These are phyloP conservation scores for Clathrospora elynae DNA, from an alignment of 2,329 filamentous ascomycete species.

Conservation along the genomic window DNA sequence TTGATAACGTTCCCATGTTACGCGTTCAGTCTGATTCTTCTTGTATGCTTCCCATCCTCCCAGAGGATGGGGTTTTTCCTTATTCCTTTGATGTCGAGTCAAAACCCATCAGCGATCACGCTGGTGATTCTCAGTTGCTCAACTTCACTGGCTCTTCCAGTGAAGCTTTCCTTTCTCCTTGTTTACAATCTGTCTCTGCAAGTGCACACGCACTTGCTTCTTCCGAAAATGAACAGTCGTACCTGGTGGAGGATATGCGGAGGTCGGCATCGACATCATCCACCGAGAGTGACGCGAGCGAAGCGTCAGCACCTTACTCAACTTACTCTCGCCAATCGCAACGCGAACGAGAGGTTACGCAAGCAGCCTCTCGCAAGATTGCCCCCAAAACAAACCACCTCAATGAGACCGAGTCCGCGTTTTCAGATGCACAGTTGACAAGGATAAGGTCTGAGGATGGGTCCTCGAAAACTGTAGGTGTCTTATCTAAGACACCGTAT, in stretches of 20 bases:
- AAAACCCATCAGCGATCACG: slow-evolving; percentile 39
- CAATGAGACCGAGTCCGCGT: slow-evolving; percentile 37
- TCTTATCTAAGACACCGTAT: slow-evolving; percentile 59
- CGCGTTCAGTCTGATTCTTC: slow-evolving; percentile 51
- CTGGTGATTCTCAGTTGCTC: slow-evolving; percentile 42
- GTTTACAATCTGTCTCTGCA: slow-evolving; percentile 34
- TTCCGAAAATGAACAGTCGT: slow-evolving; percentile 35
- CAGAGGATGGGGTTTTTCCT: slow-evolving; percentile 44
- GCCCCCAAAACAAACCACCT: slow-evolving; percentile 51
- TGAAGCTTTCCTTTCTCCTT: slow-evolving; percentile 44
- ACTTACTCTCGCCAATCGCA: slow-evolving; percentile 54
- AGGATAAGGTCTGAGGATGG: slow-evolving; percentile 59
- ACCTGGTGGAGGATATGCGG: slow-evolving; percentile 56
- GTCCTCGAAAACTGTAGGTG: slow-evolving; percentile 59
- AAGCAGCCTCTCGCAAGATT: slow-evolving; percentile 56
- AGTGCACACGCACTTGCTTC: slow-evolving; percentile 44
- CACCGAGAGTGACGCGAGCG: slow-evolving; percentile 49
- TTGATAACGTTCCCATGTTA: slow-evolving; percentile 52
- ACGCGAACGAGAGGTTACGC: slow-evolving; percentile 56
- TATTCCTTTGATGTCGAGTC: slow-evolving; percentile 44
- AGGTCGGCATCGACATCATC: slow-evolving; percentile 52
- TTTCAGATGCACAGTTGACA: slow-evolving; percentile 55
- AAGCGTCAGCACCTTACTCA: slow-evolving; percentile 52
- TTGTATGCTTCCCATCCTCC: slow-evolving; percentile 43
- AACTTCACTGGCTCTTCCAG: slow-evolving; percentile 45